Percentiles rank a stretch among this genome's conserved stretches.
phyloP scores from a whole-genome alignment of 2,329 filamentous ascomycete species.

The Emergomyces pasteurianus region DNA sequence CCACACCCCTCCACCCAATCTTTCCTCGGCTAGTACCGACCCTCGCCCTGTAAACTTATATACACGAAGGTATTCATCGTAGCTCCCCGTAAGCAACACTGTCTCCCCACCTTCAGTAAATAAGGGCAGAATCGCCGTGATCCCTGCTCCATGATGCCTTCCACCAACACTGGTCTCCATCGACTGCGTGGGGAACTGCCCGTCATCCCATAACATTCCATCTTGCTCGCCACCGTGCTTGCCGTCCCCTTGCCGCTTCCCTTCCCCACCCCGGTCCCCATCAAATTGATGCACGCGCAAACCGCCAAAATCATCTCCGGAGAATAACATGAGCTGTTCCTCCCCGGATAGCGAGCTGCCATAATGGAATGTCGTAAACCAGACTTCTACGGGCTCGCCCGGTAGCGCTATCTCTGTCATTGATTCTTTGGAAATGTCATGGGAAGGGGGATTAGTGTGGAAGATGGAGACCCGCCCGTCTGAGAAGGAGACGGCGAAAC shows the following conservation, averaged over 20 bases:
- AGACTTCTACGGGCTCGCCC: constrained; percentile 33
- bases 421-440: constrained; percentile 20
- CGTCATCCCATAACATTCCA: constrained; percentile 2
- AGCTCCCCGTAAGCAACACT: constrained; percentile 73
- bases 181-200: not conserved
- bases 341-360: not conserved
- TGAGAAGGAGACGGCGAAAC: constrained; percentile 61
- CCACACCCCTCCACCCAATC: constrained; percentile 78
- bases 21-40: constrained; percentile 47
- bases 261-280: not conserved
- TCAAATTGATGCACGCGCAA: constrained; percentile 22
- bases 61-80: constrained; percentile 73
- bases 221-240: constrained; percentile 5
- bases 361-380: constrained; percentile 23
- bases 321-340: constrained; percentile 21
- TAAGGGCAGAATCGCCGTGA: constrained; percentile 74
- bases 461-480: constrained; percentile 51
- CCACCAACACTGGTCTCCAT: constrained; percentile 32
- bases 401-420: constrained; percentile 65
- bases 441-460: constrained; percentile 31
- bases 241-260: too few relatives aligned
- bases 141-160: constrained; percentile 63
- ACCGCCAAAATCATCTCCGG: constrained; percentile 29
- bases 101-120: constrained; percentile 37
- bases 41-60: constrained; percentile 23